phyloP scores from a whole-genome alignment of 768 basidiomycete species.

The Hysterangium stoloniferum region DNA sequence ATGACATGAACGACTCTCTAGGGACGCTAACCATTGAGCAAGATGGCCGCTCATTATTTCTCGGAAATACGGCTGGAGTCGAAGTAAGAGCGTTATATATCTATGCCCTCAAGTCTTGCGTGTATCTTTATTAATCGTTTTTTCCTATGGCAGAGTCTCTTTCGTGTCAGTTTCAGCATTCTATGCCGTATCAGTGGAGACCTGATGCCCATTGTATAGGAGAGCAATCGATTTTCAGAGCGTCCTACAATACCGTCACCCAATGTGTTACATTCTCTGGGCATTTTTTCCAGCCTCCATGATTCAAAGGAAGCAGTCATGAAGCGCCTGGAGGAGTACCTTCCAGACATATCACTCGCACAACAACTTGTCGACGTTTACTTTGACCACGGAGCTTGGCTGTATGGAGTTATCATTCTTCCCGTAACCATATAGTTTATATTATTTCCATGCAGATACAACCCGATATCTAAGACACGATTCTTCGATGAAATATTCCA shows the following conservation, averaged over 20 bases:
- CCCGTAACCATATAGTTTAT: slow-evolving; percentile 1
- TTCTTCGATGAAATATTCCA: slow-evolving; percentile 50
- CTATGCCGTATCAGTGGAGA: background rate
- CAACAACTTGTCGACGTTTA: slow-evolving; percentile 56
- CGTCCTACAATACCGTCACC: background rate
- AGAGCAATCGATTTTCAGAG: background rate
- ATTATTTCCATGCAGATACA: slow-evolving; percentile 35
- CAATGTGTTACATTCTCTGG: slow-evolving; percentile 3
- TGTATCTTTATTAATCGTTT: background rate
- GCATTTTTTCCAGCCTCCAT: slow-evolving; percentile 8
- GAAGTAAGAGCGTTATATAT: slow-evolving; percentile 1
- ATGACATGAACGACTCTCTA: slow-evolving; percentile 9
- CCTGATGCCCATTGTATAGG: background rate
- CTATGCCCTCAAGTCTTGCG: too few species aligned
- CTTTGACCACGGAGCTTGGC: slow-evolving; percentile 49
- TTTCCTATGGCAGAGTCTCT: background rate
- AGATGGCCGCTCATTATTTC: slow-evolving; percentile 6
- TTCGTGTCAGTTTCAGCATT: background rate
- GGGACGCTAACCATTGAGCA: slow-evolving; percentile 6
- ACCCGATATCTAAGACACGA: slow-evolving; percentile 43
- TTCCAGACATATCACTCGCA: slow-evolving; percentile 55
- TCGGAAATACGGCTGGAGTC: slow-evolving; percentile 8
- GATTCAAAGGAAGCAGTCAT: slow-evolving; percentile 4
- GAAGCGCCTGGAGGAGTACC: slow-evolving; percentile 11
- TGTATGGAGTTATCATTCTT: slow-evolving; percentile 29